A percentile compares a stretch with the other conserved stretches of the same genome.
These are phyloP conservation scores for Claviceps capensis DNA, from an alignment of 2,329 filamentous ascomycete genomes.

Conservation along the genomic window DNA sequence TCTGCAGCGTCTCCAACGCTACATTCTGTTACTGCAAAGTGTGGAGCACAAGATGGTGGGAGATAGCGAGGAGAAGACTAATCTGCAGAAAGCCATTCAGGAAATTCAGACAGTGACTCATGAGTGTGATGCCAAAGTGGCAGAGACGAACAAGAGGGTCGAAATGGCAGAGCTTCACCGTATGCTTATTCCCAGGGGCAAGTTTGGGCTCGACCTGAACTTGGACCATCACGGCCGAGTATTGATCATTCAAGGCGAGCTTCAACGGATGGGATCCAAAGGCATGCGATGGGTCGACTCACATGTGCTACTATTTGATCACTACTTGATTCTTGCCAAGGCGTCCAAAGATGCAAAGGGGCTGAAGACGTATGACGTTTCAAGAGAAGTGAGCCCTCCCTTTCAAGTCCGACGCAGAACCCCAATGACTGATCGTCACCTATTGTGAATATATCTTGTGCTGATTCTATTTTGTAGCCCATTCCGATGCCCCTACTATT, in stretches of 20 bases:
- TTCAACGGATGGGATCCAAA: conserved; percentile 78
- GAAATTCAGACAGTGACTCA: conserved; percentile 82
- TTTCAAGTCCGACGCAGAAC: neutral
- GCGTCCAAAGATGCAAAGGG: conserved; percentile 52
- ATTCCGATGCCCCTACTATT: conserved; percentile 95
- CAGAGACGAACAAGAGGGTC: conserved; percentile 83
- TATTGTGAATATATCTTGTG: neutral
- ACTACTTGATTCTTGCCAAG: conserved; percentile 91
- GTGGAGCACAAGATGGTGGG: conserved; percentile 72
- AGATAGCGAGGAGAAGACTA: conserved; percentile 82
- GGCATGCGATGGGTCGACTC: conserved; percentile 90
- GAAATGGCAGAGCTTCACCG: conserved; percentile 70
- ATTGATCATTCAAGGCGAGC: conserved; percentile 75
- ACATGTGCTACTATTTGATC: conserved; percentile 86
- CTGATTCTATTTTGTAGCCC: conserved; percentile 32
- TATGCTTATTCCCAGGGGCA: conserved; percentile 73
- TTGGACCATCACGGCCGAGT: conserved; percentile 88
- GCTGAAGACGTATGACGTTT: conserved; percentile 88
- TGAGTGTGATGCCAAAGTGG: conserved; percentile 86
- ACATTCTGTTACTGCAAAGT: conserved; percentile 68
- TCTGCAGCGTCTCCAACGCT: conserved; percentile 83
- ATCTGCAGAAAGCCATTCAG: conserved; percentile 69
- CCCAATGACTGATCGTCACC: neutral
- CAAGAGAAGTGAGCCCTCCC: conserved; percentile 52
- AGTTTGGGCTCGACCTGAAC: conserved; percentile 81